Percentiles rank a stretch among this genome's conserved stretches.
Evolutionary conservation across 2,329 filamentous ascomycete species (phyloP).

Genomic region (Aspergillus sp.): DNA sequence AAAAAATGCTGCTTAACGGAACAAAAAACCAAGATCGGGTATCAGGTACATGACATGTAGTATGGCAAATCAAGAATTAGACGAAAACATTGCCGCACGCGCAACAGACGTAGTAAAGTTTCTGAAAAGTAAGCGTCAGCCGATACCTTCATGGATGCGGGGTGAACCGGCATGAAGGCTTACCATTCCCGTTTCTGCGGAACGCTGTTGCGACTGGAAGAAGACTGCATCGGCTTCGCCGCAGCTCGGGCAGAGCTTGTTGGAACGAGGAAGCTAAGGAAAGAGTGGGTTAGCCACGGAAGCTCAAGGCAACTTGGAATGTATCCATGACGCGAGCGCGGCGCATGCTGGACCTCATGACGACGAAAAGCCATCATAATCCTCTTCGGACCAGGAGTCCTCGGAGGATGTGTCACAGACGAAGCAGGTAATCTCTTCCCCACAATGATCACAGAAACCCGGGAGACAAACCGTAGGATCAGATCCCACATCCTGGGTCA

Average conservation of each 20-base stretch:
- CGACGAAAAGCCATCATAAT: conserved; percentile 18
- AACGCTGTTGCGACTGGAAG: conserved; percentile 98
- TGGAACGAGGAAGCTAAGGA: conserved; percentile 81
- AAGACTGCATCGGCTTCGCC: conserved; percentile 89
- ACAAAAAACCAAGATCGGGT: conserved; percentile 19
- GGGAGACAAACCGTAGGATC: conserved; percentile 93
- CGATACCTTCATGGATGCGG: neutral
- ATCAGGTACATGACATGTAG: conserved; percentile 12
- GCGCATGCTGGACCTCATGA: conserved; percentile 5
- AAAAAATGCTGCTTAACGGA: conserved; percentile 13
- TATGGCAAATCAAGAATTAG: conserved; percentile 20
- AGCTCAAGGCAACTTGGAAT: conserved; percentile 16
- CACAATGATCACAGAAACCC: conserved; percentile 60
- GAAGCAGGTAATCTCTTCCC: conserved; percentile 57
- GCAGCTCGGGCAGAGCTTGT: conserved; percentile 83
- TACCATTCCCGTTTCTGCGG: conserved; percentile 97
- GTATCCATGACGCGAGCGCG: conserved; percentile 12
- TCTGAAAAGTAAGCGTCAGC: conserved; percentile 54
- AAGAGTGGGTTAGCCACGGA: conserved; percentile 35
- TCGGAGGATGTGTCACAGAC: conserved; percentile 49
- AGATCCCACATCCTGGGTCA: conserved; percentile 93
- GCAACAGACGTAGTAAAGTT: conserved; percentile 93
- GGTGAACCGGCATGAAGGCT: conserved; percentile 38
- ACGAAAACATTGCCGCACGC: conserved; percentile 84
- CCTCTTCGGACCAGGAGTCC: conserved; percentile 17